Evolutionary conservation across 352 stramenopile species (phyloP).

Genomic region (Phytophthora gonapodyides): DNA sequence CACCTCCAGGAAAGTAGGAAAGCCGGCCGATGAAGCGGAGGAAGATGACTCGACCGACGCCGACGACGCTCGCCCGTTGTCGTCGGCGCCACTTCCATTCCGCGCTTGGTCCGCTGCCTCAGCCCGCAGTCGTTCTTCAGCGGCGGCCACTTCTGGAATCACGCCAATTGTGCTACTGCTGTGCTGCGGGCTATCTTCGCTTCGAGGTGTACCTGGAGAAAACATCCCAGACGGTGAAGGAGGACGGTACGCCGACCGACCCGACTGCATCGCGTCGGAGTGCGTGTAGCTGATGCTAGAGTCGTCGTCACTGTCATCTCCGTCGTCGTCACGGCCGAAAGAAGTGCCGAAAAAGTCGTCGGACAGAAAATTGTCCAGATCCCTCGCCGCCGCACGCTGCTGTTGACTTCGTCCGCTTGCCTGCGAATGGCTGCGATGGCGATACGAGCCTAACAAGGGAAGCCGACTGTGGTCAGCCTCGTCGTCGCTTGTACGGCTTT

Average conservation of each 20-base stretch:
- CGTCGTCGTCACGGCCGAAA: slow-evolving; percentile 38
- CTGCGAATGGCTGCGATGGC: slow-evolving; percentile 37
- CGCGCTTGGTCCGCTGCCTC: slow-evolving; percentile 18
- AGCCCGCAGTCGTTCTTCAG: slow-evolving; percentile 44
- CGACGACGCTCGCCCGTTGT: slow-evolving; percentile 25
- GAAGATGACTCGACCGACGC: slow-evolving; percentile 37
- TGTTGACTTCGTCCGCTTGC: slow-evolving; percentile 23
- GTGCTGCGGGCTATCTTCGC: slow-evolving; percentile 14
- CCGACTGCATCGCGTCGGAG: slow-evolving; percentile 18
- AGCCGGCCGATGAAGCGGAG: slow-evolving; percentile 35
- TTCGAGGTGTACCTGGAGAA: slow-evolving; percentile 28
- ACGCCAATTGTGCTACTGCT: slow-evolving; percentile 36
- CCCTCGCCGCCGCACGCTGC: slow-evolving; percentile 36
- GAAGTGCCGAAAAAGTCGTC: slow-evolving; percentile 78
- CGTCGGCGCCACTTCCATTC: slow-evolving; percentile 5
- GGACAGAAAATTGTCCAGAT: slow-evolving; percentile 54
- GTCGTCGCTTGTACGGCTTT: slow-evolving; percentile 31
- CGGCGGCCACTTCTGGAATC: slow-evolving; percentile 72
- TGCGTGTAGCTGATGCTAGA: slow-evolving; percentile 26
- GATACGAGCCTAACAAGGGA: slow-evolving; percentile 57
- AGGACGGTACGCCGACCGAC: slow-evolving; percentile 23
- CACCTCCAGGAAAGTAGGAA: slow-evolving; percentile 54
- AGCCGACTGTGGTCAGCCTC: slow-evolving; percentile 61
- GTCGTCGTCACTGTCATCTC: slow-evolving; percentile 36
- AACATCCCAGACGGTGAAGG: slow-evolving; percentile 33